phyloP scores from a whole-genome alignment of 2,329 filamentous ascomycete genomes.

The Fusarium dimerum region DNA sequence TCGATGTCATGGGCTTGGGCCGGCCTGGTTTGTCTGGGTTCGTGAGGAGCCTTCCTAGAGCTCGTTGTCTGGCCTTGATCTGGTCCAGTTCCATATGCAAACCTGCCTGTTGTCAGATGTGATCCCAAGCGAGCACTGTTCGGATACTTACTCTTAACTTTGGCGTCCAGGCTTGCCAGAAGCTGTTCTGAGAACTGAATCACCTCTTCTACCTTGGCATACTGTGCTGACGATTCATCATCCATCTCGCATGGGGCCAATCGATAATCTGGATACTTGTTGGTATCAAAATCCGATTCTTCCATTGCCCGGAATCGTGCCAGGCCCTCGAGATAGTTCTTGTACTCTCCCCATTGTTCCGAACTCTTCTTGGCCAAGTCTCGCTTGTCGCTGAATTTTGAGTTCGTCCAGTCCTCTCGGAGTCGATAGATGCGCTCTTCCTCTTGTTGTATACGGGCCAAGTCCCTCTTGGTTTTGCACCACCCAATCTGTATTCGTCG shows the following conservation, averaged over 20 bases:
- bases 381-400: constrained; percentile 29
- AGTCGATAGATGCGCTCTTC: constrained; percentile 31
- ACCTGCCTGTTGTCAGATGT: constrained; percentile 29
- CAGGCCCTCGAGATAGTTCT: constrained; percentile 38
- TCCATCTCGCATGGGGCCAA: constrained; percentile 40
- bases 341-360: constrained; percentile 35
- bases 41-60: constrained; percentile 42
- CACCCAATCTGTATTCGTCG: constrained; percentile 44
- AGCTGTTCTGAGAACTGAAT: constrained; percentile 35
- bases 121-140: too few species aligned
- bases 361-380: constrained; percentile 32
- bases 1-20: constrained; percentile 41
- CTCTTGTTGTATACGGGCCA: constrained; percentile 25
- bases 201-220: constrained; percentile 35
- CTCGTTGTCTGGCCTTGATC: constrained; percentile 37
- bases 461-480: constrained; percentile 34
- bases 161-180: constrained; percentile 36
- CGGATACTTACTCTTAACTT: constrained; percentile 37
- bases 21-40: constrained; percentile 39
- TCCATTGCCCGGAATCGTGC: constrained; percentile 40
- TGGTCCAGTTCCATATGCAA: constrained; percentile 33
- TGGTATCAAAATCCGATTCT: constrained; percentile 39
- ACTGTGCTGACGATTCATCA: constrained; percentile 33
- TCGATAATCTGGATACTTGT: constrained; percentile 41
- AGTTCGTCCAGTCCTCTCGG: constrained; percentile 28